These are phyloP conservation scores for Xylaria curta DNA, from an alignment of 495 filamentous ascomycete species.

Conservation along the genomic window DNA sequence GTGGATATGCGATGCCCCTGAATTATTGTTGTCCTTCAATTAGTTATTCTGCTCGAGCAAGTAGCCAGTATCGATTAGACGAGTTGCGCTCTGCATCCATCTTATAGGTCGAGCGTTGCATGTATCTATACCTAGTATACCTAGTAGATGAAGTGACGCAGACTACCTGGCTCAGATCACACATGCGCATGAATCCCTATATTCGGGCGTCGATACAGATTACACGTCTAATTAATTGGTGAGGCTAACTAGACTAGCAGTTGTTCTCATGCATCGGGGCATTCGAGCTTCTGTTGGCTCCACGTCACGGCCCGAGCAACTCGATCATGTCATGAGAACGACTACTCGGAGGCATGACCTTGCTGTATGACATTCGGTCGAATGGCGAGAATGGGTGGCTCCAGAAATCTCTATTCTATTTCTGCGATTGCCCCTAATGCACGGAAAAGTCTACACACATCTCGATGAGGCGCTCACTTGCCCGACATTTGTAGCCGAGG, in stretches of 20 bases:
- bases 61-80: neutral
- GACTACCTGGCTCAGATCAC: slow-evolving; percentile 2
- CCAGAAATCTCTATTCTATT: neutral
- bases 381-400: neutral
- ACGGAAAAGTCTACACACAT: neutral
- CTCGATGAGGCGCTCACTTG: neutral
- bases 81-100: neutral
- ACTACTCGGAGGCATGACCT: neutral
- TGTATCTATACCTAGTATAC: neutral
- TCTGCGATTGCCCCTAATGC: neutral
- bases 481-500: neutral
- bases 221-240: neutral
- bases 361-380: neutral
- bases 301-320: slow-evolving; percentile 19
- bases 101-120: neutral
- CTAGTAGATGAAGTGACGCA: neutral
- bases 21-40: slow-evolving; percentile 9
- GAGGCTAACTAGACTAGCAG: slow-evolving; percentile 3
- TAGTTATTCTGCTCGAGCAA: neutral
- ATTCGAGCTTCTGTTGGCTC: slow-evolving; percentile 1
- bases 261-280: neutral
- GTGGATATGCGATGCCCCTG: slow-evolving; percentile 10
- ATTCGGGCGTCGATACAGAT: neutral
- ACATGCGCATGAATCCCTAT: neutral
- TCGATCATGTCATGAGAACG: neutral